phyloP scores from a whole-genome alignment of 2,329 filamentous ascomycete genomes.

The Penicillium thymicola region DNA sequence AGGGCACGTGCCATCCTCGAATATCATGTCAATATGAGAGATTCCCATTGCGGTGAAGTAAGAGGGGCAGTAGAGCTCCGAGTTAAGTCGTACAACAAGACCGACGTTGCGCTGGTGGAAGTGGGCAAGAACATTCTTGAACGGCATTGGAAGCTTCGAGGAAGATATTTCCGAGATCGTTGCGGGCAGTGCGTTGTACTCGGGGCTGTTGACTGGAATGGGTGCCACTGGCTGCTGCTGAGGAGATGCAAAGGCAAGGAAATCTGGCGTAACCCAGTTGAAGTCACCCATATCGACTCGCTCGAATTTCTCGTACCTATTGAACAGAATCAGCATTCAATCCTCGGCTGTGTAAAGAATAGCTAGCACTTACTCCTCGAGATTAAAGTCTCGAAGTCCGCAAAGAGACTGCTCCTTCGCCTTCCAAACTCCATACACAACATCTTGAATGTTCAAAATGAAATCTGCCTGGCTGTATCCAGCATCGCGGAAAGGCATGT shows the following conservation, averaged over 20 bases:
- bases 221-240: conserved; percentile 74
- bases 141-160: conserved; percentile 72
- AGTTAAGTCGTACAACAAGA: conserved; percentile 91
- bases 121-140: conserved; percentile 93
- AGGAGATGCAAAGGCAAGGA: conserved; percentile 93
- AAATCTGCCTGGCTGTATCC: conserved; percentile 99
- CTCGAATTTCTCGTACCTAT: conserved; percentile 87
- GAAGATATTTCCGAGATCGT: conserved; percentile 69
- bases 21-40: conserved; percentile 98
- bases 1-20: conserved; percentile 96
- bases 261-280: conserved; percentile 97
- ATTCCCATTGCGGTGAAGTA: conserved; percentile 96
- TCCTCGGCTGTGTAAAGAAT: not conserved
- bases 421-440: conserved; percentile 98
- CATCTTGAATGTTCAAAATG: conserved; percentile 89
- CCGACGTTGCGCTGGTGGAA: conserved; percentile 87
- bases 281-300: conserved; percentile 98
- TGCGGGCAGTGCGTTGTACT: conserved; percentile 71
- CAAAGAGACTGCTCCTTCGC: conserved; percentile 95
- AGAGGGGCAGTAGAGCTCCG: conserved; percentile 90
- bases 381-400: conserved; percentile 86
- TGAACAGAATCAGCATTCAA: conserved; percentile 11
- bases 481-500: conserved; percentile 98
- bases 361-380: conserved; percentile 67
- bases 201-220: conserved; percentile 68